Conservation (phyloP, 352 stramenopile species). For the Pythium guiyangense region DNA sequence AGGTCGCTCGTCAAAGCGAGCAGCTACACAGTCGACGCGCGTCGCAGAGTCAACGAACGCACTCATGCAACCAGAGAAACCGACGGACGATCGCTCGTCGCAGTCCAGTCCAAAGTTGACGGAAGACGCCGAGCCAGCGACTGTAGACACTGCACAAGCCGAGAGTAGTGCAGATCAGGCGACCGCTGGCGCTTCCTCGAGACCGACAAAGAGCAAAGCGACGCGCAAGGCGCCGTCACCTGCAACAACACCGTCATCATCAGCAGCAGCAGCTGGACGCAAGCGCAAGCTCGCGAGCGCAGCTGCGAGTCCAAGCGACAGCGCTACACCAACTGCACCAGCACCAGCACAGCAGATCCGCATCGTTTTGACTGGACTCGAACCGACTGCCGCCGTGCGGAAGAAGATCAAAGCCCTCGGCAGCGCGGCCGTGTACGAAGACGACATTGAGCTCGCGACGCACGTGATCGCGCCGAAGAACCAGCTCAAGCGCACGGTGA, state of each 20-base stretch:
- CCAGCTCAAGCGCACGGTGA: conserved; percentile 57
- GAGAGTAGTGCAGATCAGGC: too few relatives aligned
- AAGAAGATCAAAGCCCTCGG: conserved; percentile 43
- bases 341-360: conserved; percentile 17
- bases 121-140: not conserved
- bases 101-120: not conserved
- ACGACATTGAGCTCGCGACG: conserved; percentile 43
- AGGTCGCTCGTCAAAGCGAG: not conserved
- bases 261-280: not conserved
- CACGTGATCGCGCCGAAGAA: conserved; percentile 48
- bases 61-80: not conserved
- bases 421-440: conserved; percentile 29
- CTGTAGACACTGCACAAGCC: not conserved
- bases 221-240: not conserved
- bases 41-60: not conserved
- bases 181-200: too few relatives aligned
- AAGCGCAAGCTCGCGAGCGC: not conserved
- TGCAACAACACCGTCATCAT: not conserved
- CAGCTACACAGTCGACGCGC: not conserved
- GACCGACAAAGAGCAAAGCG: conserved; percentile 1
- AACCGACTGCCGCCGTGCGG: conserved; percentile 28
- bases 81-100: not conserved
- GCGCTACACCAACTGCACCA: not conserved
- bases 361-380: conserved; percentile 51
- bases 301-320: not conserved